Conservation (phyloP, 2,329 filamentous ascomycete genomes). For the Ambrosiella beaveri region DNA sequence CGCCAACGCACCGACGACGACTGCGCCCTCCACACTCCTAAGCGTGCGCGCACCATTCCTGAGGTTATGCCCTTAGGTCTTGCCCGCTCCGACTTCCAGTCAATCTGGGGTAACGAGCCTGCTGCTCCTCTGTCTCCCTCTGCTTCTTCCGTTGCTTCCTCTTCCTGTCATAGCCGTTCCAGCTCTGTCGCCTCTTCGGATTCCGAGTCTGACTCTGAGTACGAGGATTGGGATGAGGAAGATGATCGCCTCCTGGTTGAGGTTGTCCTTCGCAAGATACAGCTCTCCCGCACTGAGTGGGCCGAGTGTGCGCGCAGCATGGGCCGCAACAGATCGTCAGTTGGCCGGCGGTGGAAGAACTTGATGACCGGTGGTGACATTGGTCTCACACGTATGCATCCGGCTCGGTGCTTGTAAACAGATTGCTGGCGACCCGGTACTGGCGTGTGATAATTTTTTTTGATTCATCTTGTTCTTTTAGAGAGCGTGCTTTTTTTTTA, state of each 20-base stretch:
- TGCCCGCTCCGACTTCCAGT: conserved; percentile 40
- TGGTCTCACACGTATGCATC: conserved; percentile 31
- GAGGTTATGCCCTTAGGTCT: conserved; percentile 43
- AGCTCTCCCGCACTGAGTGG: conserved; percentile 47
- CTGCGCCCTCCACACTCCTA: conserved; percentile 31
- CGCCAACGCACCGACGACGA: conserved; percentile 32
- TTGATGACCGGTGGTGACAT: conserved; percentile 42
- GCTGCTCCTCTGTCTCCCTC: not conserved
- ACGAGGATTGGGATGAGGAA: conserved; percentile 40
- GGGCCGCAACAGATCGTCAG: conserved; percentile 39
- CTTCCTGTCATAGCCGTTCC: not conserved
- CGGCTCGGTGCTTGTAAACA: conserved; percentile 2
- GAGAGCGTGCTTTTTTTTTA: not conserved
- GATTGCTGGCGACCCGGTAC: not conserved
- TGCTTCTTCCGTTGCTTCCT: conserved; percentile 6
- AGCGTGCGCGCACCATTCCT: conserved; percentile 42
- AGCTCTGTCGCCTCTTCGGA: conserved; percentile 21
- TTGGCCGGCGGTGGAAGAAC: conserved; percentile 45
- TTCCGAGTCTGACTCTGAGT: conserved; percentile 23
- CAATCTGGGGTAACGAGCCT: conserved; percentile 11
- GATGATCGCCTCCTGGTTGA: conserved; percentile 51
- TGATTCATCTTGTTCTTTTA: not conserved
- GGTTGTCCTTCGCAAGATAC: conserved; percentile 48
- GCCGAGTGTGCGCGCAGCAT: conserved; percentile 48
- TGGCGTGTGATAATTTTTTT: not conserved